phyloP scores from a whole-genome alignment of 768 basidiomycete species.

The Tylopilus sp. region DNA sequence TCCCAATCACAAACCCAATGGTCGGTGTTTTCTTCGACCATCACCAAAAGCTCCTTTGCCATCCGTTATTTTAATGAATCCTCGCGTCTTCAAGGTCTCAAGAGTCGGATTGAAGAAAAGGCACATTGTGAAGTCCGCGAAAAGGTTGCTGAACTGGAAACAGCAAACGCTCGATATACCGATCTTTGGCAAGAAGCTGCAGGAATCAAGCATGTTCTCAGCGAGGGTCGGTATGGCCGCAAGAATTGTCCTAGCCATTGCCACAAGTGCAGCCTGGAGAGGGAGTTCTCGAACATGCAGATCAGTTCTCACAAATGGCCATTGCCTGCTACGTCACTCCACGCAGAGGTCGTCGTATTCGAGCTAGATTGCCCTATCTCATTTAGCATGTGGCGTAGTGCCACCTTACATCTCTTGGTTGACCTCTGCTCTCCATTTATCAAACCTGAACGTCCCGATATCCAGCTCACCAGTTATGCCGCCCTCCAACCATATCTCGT shows the following conservation, averaged over 20 bases:
- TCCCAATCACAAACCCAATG: constrained; percentile 3
- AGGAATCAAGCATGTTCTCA: constrained; percentile 4
- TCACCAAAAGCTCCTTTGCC: constrained; percentile 25
- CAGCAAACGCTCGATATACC: constrained; percentile 19
- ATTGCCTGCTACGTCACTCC: constrained; percentile 28
- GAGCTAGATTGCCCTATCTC: constrained; percentile 38
- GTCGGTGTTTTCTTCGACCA: constrained; percentile 34
- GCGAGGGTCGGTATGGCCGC: not conserved
- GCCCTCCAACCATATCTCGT: constrained; percentile 10
- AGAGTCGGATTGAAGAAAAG: constrained; percentile 26
- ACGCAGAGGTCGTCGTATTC: constrained; percentile 36
- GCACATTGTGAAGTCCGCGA: constrained; percentile 18
- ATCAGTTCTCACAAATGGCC: constrained; percentile 48
- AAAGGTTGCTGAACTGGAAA: constrained; percentile 30
- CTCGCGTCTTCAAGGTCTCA: constrained; percentile 22
- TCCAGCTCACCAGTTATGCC: constrained; percentile 9
- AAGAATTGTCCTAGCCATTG: constrained; percentile 12
- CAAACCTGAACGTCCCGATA: constrained; percentile 6
- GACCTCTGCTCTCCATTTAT: constrained; percentile 30
- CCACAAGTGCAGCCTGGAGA: constrained; percentile 30
- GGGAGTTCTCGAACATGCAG: constrained; percentile 13
- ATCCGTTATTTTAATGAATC: constrained; percentile 35
- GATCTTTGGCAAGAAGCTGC: constrained; percentile 10
- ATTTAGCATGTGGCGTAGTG: constrained; percentile 43
- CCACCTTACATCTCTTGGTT: constrained; percentile 37